These are phyloP conservation scores for Candida tammaniensis DNA, from an alignment of 805 yeast species.

Conservation along the genomic window DNA sequence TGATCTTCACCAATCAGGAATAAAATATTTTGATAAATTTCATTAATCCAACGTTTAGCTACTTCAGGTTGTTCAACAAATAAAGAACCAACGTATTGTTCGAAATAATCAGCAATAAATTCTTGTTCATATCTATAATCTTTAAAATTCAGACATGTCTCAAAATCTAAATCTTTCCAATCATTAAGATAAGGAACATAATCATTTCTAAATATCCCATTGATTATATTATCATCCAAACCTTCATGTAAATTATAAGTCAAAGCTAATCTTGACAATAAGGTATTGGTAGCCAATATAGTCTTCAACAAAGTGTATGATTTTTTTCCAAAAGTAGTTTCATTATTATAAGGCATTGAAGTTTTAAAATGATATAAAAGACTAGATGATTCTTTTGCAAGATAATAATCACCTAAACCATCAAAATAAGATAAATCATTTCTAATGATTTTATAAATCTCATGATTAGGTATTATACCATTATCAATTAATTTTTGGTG, in stretches of 20 bases:
- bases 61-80: constrained; percentile 34
- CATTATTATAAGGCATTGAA: constrained; percentile 15
- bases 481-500: constrained; percentile 16
- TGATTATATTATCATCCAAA: constrained; percentile 27
- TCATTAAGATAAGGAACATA: constrained; percentile 25
- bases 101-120: constrained; percentile 41
- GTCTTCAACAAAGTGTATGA: constrained; percentile 26
- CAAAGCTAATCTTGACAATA: constrained; percentile 32
- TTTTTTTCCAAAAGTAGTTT: constrained; percentile 21
- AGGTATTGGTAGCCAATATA: constrained; percentile 37
- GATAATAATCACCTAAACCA: constrained; percentile 40
- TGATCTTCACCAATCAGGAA: constrained; percentile 23
- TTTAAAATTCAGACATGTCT: constrained; percentile 7
- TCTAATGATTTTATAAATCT: constrained; percentile 21
- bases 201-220: constrained; percentile 18
- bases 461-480: constrained; percentile 19
- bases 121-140: constrained; percentile 35
- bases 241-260: constrained; percentile 36
- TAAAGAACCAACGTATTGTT: constrained; percentile 42
- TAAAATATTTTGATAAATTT: constrained; percentile 29
- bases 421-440: constrained; percentile 38
- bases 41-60: constrained; percentile 32
- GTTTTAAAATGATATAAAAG: constrained; percentile 27
- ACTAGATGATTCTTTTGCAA: constrained; percentile 35
- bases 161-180: constrained; percentile 15